These are phyloP conservation scores for Hanseniaspora pseudoguilliermondii DNA, from an alignment of 805 yeast genomes.

Conservation along the genomic window DNA sequence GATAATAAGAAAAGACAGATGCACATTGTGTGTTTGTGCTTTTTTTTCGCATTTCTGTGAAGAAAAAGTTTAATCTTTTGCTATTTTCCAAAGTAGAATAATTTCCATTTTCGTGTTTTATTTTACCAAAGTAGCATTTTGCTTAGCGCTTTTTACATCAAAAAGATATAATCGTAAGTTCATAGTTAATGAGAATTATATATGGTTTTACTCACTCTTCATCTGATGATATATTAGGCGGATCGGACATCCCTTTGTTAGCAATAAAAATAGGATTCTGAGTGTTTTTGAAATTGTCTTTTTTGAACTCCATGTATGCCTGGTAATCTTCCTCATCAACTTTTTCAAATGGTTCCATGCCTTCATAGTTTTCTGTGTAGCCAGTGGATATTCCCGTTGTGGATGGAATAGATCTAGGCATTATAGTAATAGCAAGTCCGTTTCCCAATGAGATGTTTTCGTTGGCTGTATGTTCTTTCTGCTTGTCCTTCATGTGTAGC, in stretches of 20 bases:
- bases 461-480: background rate
- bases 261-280: conserved; percentile 10
- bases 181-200: background rate
- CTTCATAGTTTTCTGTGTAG: background rate
- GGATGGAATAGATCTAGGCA: conserved; percentile 11
- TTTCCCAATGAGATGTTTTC: conserved; percentile 5
- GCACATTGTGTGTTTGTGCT: no score
- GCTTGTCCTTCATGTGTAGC: background rate
- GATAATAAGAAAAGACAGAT: no score
- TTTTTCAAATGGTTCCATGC: background rate
- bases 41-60: background rate
- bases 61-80: background rate
- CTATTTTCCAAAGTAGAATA: background rate
- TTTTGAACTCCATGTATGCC: background rate
- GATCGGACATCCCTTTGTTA: background rate
- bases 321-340: background rate
- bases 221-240: conserved; percentile 7
- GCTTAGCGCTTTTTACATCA: no score
- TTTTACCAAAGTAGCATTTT: background rate
- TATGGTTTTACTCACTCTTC: background rate
- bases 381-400: conserved; percentile 2
- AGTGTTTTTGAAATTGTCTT: background rate
- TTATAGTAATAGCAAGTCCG: conserved; percentile 2
- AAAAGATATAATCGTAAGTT: background rate
- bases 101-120: background rate